Percentiles rank a stretch among this genome's conserved stretches.
phyloP scores from a whole-genome alignment of 495 filamentous ascomycete genomes.

The Aspergillus wentii region DNA sequence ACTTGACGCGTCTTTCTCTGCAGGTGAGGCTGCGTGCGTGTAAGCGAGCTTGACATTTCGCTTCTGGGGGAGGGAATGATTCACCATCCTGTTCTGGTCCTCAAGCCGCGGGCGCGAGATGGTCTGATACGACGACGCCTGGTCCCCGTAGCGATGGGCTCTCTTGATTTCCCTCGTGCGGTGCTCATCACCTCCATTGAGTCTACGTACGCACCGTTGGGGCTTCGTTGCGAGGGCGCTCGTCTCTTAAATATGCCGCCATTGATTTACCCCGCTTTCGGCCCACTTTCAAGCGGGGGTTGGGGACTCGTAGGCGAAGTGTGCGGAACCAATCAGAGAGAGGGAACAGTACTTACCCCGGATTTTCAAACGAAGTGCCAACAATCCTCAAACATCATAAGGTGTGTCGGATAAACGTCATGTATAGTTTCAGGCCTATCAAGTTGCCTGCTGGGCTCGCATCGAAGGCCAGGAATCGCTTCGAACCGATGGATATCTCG shows the following conservation, averaged over 20 bases:
- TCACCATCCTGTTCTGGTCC: conserved; percentile 9
- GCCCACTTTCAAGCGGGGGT: too few relatives aligned
- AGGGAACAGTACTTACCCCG: too few relatives aligned
- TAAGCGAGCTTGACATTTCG: conserved; percentile 3
- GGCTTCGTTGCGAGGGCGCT: conserved; percentile 5
- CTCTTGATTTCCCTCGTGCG: not conserved
- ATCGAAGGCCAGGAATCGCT: too few relatives aligned
- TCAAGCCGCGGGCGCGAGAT: conserved; percentile 7
- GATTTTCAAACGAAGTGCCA: too few relatives aligned
- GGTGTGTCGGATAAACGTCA: too few relatives aligned
- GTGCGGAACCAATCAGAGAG: too few relatives aligned
- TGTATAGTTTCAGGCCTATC: too few relatives aligned
- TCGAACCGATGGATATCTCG: too few relatives aligned
- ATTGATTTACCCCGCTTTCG: too few relatives aligned
- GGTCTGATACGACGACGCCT: conserved; percentile 6
- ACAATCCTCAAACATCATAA: too few relatives aligned
- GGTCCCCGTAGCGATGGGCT: not conserved
- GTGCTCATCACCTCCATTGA: conserved; percentile 1
- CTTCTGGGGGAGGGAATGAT: not conserved
- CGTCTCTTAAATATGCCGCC: conserved; percentile 3
- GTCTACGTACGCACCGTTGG: not conserved
- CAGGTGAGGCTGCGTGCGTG: conserved; percentile 12
- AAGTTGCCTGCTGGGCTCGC: too few relatives aligned
- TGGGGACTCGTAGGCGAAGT: too few relatives aligned
- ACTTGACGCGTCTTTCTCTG: conserved; percentile 19